Evolutionary conservation across 441 rosid species (phyloP).

Genomic region (Brassica balearica): DNA sequence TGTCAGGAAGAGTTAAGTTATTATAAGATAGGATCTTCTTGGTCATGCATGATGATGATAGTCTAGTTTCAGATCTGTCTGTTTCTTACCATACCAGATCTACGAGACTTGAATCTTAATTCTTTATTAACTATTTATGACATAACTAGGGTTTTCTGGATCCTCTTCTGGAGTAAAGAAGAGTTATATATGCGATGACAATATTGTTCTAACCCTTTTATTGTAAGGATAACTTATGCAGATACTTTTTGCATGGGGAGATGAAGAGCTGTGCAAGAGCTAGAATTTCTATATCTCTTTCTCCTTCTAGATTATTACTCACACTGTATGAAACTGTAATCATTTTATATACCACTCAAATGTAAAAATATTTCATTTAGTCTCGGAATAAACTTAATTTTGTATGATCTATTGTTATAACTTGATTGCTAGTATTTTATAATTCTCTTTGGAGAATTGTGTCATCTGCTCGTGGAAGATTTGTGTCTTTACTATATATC

Average conservation of each 20-base stretch:
- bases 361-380: not conserved
- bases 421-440: not conserved
- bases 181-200: not conserved
- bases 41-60: constrained; percentile 29
- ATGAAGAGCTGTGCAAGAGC: constrained; percentile 17
- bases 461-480: constrained; percentile 17
- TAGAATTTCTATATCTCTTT: constrained; percentile 4
- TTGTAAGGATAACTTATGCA: constrained; percentile 1
- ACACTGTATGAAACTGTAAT: constrained; percentile 17
- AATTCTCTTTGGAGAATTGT: not conserved
- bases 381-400: not conserved
- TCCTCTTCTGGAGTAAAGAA: not conserved
- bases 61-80: constrained; percentile 55
- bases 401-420: not conserved
- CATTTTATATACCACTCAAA: not conserved
- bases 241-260: constrained; percentile 32
- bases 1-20: constrained; percentile 42
- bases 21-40: constrained; percentile 31
- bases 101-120: constrained; percentile 9
- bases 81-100: constrained; percentile 45
- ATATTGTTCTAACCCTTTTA: constrained; percentile 4
- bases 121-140: constrained; percentile 8
- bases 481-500: not conserved
- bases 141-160: constrained; percentile 50
- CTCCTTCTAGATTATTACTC: not conserved